Evolutionary conservation across 1,284 basidiomycete genomes (phyloP).

Genomic region (Puccinia horiana): DNA sequence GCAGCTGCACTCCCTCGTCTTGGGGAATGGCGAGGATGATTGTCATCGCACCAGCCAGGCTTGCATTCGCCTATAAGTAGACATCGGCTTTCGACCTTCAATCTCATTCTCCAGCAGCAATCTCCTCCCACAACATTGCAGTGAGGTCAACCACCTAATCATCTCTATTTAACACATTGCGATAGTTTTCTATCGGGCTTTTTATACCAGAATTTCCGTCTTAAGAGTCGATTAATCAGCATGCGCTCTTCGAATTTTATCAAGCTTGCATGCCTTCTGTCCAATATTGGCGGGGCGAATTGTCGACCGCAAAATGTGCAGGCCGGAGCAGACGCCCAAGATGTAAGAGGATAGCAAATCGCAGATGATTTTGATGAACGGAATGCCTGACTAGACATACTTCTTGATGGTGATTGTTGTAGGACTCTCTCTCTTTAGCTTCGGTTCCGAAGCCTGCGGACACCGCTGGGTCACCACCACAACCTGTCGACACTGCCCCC

Average conservation of each 20-base stretch:
- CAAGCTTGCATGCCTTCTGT: constrained; percentile 13
- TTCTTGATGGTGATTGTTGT: not conserved
- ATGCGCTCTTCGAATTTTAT: constrained; percentile 1
- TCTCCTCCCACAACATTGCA: not conserved
- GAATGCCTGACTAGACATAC: not conserved
- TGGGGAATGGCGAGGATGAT: not conserved
- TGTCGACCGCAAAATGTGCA: not conserved
- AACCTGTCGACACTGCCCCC: not conserved
- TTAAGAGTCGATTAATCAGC: not conserved
- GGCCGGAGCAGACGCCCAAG: not conserved
- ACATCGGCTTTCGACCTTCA: not conserved
- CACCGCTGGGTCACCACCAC: not conserved
- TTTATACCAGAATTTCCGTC: too few species aligned
- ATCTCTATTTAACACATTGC: not conserved
- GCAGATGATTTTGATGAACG: not conserved
- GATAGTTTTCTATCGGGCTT: not conserved
- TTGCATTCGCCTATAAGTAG: not conserved
- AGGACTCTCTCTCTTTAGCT: not conserved
- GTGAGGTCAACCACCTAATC: not conserved
- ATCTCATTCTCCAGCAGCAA: not conserved
- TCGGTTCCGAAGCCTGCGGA: not conserved
- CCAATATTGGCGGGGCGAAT: not conserved
- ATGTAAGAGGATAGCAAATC: not conserved
- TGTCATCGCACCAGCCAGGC: not conserved
- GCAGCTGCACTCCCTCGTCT: not conserved